Evolutionary conservation across 1,284 basidiomycete genomes (phyloP), one percentile per base, ranked within the genome.

Genomic region (Ustilago xerochloae): DNA sequence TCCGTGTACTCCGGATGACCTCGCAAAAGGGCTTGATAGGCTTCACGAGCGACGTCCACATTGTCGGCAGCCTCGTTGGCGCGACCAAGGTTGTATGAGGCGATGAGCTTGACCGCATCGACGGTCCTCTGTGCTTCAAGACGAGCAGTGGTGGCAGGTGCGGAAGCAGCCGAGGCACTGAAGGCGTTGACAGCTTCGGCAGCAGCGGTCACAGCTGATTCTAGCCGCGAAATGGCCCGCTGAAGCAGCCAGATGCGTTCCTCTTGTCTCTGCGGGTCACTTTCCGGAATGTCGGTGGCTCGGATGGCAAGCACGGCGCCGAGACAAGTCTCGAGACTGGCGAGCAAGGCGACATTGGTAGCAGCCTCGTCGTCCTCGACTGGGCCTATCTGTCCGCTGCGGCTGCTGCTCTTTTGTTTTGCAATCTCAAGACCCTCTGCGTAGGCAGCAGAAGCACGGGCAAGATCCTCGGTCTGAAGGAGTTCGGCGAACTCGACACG

Each of bases 1-100:
- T 83, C 81, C 13, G 78, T 78, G 47, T 82, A 84, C 63, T 83
- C 82, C n/a, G 82, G 79, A 48, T 84, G 82, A 26, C 57, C 77
- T 18, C 61, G 52, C 22, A 84, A 56, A 46, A 84, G 64, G 20
- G 75, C 77, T 8, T 75, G 60, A 64, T 81, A 84, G 1, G 81
- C 81, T 43, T 78, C 61, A 15, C 72, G 67, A 18, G 82, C 82
- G 26, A 77, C 71, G n/a, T 69, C 67, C 30, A 59, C 20, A 29
- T 79, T 63, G 53, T 63, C 74, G 18, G 61, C 46, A 22, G 55
- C 67, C 56, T 84, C 82, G 62, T 78, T 70, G 33, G 77, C 76
- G 24, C 81, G 80, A 10, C 76, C 82, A 6, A 83, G 60, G 43
- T 84, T 81, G 81, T 81, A 84, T 12, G 72, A 75, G 16, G 81